Percentiles rank a stretch among this genome's conserved stretches.
phyloP scores from a whole-genome alignment of 768 basidiomycete genomes.

The Kondoa subrosea region DNA sequence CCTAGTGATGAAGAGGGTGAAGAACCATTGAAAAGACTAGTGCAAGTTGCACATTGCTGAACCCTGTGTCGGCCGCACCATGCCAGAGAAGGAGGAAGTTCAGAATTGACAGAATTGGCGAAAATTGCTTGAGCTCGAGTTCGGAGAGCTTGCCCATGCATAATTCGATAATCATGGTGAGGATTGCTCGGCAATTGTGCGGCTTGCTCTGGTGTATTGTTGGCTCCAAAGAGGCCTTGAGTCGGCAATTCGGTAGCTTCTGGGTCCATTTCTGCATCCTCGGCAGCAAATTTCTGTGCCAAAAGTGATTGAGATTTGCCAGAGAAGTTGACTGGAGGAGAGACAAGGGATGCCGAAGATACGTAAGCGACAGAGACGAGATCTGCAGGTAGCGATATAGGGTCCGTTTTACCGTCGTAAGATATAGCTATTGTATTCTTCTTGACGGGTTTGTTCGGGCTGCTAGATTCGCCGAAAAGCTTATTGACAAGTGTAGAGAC shows the following conservation, averaged over 20 bases:
- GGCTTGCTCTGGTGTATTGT: not conserved
- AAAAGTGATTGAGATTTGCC: not conserved
- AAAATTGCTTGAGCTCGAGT: constrained; percentile 22
- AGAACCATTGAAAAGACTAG: not conserved
- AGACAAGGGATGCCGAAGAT: not conserved
- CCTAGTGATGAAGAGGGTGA: constrained; percentile 1
- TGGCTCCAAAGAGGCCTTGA: not conserved
- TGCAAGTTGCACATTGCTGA: constrained; percentile 18
- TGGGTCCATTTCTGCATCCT: constrained; percentile 47
- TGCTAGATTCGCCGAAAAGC: not conserved
- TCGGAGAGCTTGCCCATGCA: constrained; percentile 21
- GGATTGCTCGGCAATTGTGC: constrained; percentile 12
- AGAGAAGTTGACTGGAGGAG: not conserved
- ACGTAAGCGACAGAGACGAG: not conserved
- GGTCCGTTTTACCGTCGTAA: not conserved
- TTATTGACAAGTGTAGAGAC: not conserved
- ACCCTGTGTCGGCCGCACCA: constrained; percentile 25
- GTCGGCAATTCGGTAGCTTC: constrained; percentile 5
- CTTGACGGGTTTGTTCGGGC: not conserved
- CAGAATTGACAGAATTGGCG: constrained; percentile 8
- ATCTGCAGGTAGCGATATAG: not conserved
- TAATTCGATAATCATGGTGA: constrained; percentile 27
- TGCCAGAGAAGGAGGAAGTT: not conserved
- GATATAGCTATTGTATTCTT: not conserved
- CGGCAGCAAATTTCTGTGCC: not conserved